phyloP scores from a whole-genome alignment of 768 basidiomycete genomes.

The Naganishia vishniacii region DNA sequence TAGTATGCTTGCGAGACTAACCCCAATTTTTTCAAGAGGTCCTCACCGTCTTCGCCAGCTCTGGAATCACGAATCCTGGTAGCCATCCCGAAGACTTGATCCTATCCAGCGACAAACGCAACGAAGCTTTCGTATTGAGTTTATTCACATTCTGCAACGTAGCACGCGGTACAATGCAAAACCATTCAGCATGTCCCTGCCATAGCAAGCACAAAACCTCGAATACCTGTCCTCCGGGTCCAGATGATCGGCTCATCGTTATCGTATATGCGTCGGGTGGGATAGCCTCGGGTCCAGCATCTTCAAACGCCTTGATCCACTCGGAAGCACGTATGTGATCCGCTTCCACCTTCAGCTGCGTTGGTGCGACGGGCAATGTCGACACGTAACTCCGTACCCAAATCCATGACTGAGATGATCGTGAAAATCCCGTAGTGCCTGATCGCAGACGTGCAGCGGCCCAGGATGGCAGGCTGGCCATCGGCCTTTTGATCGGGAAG shows the following conservation, averaged over 20 bases:
- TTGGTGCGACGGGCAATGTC: not conserved
- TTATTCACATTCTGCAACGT: constrained; percentile 46
- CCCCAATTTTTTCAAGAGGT: not conserved
- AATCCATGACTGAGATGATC: not conserved
- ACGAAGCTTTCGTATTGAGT: constrained; percentile 45
- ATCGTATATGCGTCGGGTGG: constrained; percentile 36
- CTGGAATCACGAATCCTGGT: constrained; percentile 35
- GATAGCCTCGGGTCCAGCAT: constrained; percentile 32
- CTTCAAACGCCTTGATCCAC: constrained; percentile 17
- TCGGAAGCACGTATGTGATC: constrained; percentile 19
- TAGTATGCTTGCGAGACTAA: not conserved
- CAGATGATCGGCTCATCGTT: constrained; percentile 35
- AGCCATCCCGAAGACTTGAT: constrained; percentile 33
- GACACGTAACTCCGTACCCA: not conserved
- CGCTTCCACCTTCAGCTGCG: constrained; percentile 3
- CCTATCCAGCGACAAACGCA: constrained; percentile 27
- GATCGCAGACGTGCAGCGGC: not conserved
- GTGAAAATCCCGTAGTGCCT: not conserved
- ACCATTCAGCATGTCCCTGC: not conserved
- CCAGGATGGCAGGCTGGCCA: not conserved
- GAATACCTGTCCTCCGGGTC: constrained; percentile 47
- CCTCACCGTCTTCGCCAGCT: constrained; percentile 36
- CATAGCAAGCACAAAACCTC: constrained; percentile 9
- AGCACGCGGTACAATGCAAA: not conserved
- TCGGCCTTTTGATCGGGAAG: not conserved